Evolutionary conservation across 305 asterid species (phyloP).

Genomic region (Rubia occidens): DNA sequence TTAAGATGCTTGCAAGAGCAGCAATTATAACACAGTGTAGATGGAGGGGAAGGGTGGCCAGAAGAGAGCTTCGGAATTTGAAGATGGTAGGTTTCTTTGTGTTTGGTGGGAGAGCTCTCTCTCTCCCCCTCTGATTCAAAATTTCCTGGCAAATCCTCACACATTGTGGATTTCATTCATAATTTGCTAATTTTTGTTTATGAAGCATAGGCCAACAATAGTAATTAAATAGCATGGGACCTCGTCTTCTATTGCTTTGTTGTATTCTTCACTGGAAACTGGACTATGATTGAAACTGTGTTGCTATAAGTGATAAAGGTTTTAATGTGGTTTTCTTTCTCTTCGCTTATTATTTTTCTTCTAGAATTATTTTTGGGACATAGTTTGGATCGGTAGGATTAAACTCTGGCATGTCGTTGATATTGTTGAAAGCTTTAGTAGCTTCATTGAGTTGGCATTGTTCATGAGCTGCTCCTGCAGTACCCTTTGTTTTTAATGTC

Average conservation of each 20-base stretch:
- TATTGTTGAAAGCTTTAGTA: background rate
- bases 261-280: background rate
- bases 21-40: conserved; percentile 66
- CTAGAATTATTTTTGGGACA: background rate
- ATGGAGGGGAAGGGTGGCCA: conserved; percentile 80
- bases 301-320: background rate
- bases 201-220: background rate
- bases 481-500: background rate
- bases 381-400: background rate
- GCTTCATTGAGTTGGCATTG: conserved; percentile 1
- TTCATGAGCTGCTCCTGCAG: background rate
- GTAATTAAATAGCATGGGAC: background rate
- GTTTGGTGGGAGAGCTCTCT: background rate
- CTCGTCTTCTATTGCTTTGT: background rate
- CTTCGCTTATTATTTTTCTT: background rate
- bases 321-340: background rate
- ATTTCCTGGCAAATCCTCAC: background rate
- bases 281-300: background rate
- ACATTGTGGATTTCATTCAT: background rate
- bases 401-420: background rate
- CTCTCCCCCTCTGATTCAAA: background rate
- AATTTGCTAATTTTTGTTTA: conserved; percentile 2
- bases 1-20: conserved; percentile 63
- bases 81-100: conserved; percentile 48
- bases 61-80: conserved; percentile 70